These are phyloP conservation scores for Biscogniauxia sp. DNA, from an alignment of 2,329 filamentous ascomycete species.

Conservation along the genomic window DNA sequence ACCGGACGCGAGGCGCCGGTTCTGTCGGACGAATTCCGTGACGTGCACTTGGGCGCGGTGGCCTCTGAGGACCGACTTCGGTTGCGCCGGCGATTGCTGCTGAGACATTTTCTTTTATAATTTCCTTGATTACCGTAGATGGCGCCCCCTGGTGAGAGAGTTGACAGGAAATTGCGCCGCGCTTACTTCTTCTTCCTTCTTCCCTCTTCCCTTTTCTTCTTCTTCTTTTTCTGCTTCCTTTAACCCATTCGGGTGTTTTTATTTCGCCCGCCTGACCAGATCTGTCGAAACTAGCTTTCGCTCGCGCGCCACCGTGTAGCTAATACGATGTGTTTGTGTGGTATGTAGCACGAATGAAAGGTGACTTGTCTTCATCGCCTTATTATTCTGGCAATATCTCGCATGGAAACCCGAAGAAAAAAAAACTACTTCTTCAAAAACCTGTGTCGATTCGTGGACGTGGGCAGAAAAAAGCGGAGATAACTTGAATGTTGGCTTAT, in stretches of 20 bases:
- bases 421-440: no score
- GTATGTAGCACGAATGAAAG: background rate
- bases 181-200: background rate
- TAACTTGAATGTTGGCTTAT: background rate
- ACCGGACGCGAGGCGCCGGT: slow-evolving; percentile 76
- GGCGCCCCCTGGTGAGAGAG: no score
- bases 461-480: no score
- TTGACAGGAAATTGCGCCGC: background rate
- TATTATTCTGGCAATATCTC: background rate
- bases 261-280: background rate
- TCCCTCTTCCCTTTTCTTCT: background rate
- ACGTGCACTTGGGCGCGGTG: slow-evolving; percentile 79
- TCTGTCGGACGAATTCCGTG: slow-evolving; percentile 68
- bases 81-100: slow-evolving; percentile 37
- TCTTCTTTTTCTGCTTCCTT: background rate
- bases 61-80: slow-evolving; percentile 72
- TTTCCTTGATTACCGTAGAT: no score
- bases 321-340: background rate
- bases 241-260: background rate
- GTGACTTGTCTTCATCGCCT: background rate
- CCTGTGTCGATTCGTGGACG: no score
- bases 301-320: background rate
- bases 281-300: background rate
- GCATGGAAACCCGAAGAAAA: background rate
- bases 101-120: slow-evolving; percentile 22